phyloP scores from a whole-genome alignment of 169 alveolate genomes.

The Blepharisma undulans region DNA sequence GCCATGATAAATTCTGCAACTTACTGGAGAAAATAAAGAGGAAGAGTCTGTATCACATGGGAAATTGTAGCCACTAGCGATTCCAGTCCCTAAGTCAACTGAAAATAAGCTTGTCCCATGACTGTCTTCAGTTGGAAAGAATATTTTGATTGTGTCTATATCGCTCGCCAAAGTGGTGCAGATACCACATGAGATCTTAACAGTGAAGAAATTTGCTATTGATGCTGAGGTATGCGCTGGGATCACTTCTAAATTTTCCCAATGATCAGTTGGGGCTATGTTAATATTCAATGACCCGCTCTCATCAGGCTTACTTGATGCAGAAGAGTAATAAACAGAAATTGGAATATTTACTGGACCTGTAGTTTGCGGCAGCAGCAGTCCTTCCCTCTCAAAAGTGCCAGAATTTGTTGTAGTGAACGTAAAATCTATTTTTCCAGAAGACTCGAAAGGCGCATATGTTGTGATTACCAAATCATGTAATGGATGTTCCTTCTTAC shows the following conservation, averaged over 20 bases:
- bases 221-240: constrained; percentile 9
- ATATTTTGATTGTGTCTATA: background rate
- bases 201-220: background rate
- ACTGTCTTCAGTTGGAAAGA: background rate
- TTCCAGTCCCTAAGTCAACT: constrained; percentile 44
- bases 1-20: background rate
- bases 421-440: background rate
- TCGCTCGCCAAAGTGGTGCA: background rate
- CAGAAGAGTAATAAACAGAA: background rate
- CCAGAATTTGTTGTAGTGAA: constrained; percentile 22
- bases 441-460: background rate
- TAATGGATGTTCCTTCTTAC: background rate
- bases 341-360: background rate
- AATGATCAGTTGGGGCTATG: background rate
- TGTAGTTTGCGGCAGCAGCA: background rate
- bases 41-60: constrained; percentile 27
- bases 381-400: background rate
- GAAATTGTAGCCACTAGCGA: background rate
- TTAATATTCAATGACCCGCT: background rate
- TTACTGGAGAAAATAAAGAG: background rate
- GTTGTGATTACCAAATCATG: background rate
- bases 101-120: constrained; percentile 28
- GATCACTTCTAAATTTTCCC: background rate
- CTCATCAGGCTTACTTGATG: background rate
- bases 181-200: background rate